Conservation (phyloP, 257 asterid genomes). For the Nicotiana sylvestris region DNA sequence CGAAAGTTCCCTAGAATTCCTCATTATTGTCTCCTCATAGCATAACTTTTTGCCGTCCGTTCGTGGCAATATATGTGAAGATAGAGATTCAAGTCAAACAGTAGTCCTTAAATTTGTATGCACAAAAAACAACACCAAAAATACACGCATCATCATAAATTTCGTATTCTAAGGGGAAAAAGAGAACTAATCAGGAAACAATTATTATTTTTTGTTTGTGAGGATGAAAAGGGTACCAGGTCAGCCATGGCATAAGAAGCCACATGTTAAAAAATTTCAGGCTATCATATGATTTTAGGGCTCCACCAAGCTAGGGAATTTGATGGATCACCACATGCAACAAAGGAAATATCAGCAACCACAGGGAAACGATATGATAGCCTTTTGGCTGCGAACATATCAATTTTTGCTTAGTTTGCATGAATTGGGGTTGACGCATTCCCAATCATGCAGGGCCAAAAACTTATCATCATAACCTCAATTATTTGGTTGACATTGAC, state of each 20-base stretch:
- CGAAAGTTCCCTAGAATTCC: neutral
- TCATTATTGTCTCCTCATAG: neutral
- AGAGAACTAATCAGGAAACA: neutral
- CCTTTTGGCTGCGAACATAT: neutral
- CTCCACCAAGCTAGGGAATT: slow-evolving; percentile 10
- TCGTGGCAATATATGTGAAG: neutral
- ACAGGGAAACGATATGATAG: neutral
- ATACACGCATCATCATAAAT: neutral
- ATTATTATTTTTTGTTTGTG: neutral
- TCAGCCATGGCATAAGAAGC: neutral
- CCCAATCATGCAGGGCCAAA: slow-evolving; percentile 13
- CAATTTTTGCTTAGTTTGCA: slow-evolving; percentile 12
- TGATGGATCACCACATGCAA: neutral
- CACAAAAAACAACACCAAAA: neutral
- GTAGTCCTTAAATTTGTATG: neutral
- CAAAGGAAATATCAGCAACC: slow-evolving; percentile 1
- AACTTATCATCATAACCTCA: slow-evolving; percentile 13
- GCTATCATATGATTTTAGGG: neutral
- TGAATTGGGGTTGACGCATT: neutral
- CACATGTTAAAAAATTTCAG: slow-evolving; percentile 14
- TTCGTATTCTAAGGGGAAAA: neutral
- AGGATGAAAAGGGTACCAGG: slow-evolving; percentile 6
- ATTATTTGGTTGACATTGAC: slow-evolving; percentile 22
- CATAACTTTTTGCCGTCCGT: neutral
- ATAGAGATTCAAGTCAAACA: neutral